Conservation (phyloP, 305 asterid genomes). For the Fraxinus paxiana region DNA sequence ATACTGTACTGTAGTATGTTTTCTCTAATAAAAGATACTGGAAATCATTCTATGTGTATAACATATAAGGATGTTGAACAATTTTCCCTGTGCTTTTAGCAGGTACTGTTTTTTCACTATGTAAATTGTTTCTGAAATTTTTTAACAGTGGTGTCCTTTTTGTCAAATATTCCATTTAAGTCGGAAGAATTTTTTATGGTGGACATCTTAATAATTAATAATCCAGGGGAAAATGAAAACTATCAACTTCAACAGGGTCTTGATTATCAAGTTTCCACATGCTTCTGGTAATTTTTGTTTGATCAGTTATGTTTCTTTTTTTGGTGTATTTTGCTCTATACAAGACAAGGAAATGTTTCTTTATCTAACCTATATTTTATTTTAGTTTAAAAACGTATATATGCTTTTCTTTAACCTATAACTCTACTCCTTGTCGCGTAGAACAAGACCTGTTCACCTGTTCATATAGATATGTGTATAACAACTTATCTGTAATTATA, state of each 20-base stretch:
- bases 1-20: background rate
- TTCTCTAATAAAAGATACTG: background rate
- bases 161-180: background rate
- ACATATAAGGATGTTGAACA: background rate
- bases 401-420: background rate
- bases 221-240: background rate
- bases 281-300: background rate
- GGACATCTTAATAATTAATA: background rate
- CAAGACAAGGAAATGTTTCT: background rate
- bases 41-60: background rate
- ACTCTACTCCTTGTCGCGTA: background rate
- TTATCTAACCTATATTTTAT: background rate
- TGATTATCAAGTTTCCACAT: slow-evolving; percentile 4
- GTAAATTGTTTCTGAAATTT: background rate
- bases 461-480: background rate
- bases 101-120: background rate
- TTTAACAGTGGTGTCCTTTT: slow-evolving; percentile 6
- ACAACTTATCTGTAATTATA: background rate
- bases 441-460: background rate
- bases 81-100: background rate
- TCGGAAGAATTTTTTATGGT: background rate
- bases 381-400: background rate
- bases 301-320: background rate
- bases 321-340: background rate
- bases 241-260: background rate